Percentiles rank a stretch among this genome's conserved stretches.
Evolutionary conservation across 164 flowering plant species (phyloP).

Genomic region (Malania oleifera): DNA sequence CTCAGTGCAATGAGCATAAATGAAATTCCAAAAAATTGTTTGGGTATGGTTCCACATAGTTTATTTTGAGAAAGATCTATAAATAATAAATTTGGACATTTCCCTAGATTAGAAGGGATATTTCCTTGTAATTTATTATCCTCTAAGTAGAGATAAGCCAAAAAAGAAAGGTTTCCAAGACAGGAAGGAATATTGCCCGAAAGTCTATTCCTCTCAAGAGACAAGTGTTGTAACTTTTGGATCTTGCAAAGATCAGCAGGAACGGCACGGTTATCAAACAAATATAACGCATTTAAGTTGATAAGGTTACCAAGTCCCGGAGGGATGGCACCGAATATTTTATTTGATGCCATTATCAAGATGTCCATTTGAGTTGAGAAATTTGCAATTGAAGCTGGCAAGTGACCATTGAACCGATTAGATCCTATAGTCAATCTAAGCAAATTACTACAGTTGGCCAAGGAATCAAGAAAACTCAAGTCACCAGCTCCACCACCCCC

Average conservation of each 20-base stretch:
- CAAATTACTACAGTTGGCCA: constrained; percentile 23
- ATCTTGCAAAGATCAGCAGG: constrained; percentile 22
- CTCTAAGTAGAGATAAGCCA: neutral
- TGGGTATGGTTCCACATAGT: neutral
- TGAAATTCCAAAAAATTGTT: constrained; percentile 3
- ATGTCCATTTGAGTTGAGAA: constrained; percentile 11
- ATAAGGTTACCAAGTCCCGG: constrained; percentile 23
- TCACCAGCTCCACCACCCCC: constrained; percentile 3
- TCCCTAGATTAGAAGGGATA: neutral
- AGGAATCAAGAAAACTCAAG: constrained; percentile 17
- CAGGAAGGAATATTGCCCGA: constrained; percentile 13
- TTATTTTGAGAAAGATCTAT: neutral
- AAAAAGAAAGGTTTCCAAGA: constrained; percentile 3
- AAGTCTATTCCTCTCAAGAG: constrained; percentile 9
- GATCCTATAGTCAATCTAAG: neutral
- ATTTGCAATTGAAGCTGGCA: constrained; percentile 22
- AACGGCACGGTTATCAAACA: constrained; percentile 14
- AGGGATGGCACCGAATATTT: constrained; percentile 18
- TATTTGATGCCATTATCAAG: neutral
- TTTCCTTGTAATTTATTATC: neutral
- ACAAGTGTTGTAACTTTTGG: constrained; percentile 6
- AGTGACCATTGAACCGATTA: constrained; percentile 20
- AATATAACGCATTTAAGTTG: neutral
- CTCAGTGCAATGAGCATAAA: neutral
- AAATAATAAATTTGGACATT: neutral